These are phyloP conservation scores for Thraustotheca clavata DNA, from an alignment of 352 stramenopile species.

Conservation along the genomic window DNA sequence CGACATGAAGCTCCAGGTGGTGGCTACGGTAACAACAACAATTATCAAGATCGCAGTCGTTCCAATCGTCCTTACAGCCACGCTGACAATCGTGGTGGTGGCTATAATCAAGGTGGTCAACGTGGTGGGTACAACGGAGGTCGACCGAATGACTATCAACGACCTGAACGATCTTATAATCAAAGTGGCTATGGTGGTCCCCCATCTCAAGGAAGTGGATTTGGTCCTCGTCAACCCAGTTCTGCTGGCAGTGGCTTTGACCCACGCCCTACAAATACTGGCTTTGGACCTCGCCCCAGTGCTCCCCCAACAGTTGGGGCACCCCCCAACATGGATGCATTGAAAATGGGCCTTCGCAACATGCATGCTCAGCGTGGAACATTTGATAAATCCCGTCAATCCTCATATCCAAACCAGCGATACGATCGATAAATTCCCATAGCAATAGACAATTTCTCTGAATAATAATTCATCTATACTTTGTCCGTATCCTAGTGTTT, in stretches of 20 bases:
- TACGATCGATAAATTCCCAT: conserved; percentile 16
- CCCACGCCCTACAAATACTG: conserved; percentile 26
- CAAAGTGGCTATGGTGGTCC: neutral
- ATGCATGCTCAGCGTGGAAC: conserved; percentile 69
- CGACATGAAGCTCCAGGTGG: neutral
- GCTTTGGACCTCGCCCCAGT: too few relatives aligned
- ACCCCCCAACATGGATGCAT: conserved; percentile 55
- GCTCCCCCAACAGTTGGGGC: too few relatives aligned
- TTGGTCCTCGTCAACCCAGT: conserved; percentile 7
- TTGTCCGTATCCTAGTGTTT: too few relatives aligned
- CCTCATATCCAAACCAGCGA: neutral
- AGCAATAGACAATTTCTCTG: too few relatives aligned
- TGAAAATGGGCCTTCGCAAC: conserved; percentile 74
- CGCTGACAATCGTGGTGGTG: conserved; percentile 23
- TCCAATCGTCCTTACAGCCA: too few relatives aligned
- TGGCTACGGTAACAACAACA: neutral
- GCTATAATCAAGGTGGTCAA: conserved; percentile 26
- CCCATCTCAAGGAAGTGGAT: neutral
- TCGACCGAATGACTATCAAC: neutral
- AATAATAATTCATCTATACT: too few relatives aligned
- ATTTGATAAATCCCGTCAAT: neutral
- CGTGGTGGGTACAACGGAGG: neutral
- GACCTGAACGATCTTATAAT: neutral
- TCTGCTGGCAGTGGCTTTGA: conserved; percentile 22
- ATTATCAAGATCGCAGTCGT: conserved; percentile 2